phyloP scores from a whole-genome alignment of 73 alveolate genomes.

The Paramecium bursaria region DNA sequence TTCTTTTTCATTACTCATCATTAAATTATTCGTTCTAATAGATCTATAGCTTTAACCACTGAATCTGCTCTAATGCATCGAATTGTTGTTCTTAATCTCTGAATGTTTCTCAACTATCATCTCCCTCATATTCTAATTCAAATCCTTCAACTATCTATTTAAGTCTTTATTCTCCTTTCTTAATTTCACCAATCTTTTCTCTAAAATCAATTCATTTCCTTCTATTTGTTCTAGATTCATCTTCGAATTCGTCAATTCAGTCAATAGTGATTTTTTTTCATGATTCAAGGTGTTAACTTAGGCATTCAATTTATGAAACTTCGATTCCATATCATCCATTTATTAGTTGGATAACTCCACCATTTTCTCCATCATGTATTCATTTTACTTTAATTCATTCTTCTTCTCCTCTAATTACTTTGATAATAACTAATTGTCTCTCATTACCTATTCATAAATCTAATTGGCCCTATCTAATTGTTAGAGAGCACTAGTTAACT shows the following conservation, averaged over 20 bases:
- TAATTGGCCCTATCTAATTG: constrained; percentile 28
- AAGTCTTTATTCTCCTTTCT: constrained; percentile 46
- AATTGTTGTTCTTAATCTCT: constrained; percentile 7
- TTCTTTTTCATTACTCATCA: constrained; percentile 54
- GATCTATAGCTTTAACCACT: constrained; percentile 44
- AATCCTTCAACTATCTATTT: background rate
- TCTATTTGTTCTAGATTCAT: constrained; percentile 27
- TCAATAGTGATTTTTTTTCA: constrained; percentile 50
- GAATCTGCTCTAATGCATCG: constrained; percentile 45
- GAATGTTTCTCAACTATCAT: constrained; percentile 33
- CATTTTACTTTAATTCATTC: constrained; percentile 32
- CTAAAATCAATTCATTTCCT: background rate
- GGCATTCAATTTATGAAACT: constrained; percentile 30
- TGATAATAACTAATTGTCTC: constrained; percentile 29
- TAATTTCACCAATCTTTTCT: constrained; percentile 12
- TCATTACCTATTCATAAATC: background rate
- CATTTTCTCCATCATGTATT: constrained; percentile 54
- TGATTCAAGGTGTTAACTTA: constrained; percentile 40
- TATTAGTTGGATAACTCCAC: constrained; percentile 49
- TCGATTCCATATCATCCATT: constrained; percentile 56
- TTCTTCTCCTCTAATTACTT: constrained; percentile 8
- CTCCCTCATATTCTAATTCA: constrained; percentile 45
- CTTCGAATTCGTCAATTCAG: constrained; percentile 26
- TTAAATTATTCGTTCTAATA: background rate
- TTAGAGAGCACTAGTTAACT: constrained; percentile 22